A percentile compares a stretch with the other conserved stretches of the same genome.
These are phyloP conservation scores for Pseudocercospora fuligena DNA, from an alignment of 2,329 filamentous ascomycete genomes.

Conservation along the genomic window DNA sequence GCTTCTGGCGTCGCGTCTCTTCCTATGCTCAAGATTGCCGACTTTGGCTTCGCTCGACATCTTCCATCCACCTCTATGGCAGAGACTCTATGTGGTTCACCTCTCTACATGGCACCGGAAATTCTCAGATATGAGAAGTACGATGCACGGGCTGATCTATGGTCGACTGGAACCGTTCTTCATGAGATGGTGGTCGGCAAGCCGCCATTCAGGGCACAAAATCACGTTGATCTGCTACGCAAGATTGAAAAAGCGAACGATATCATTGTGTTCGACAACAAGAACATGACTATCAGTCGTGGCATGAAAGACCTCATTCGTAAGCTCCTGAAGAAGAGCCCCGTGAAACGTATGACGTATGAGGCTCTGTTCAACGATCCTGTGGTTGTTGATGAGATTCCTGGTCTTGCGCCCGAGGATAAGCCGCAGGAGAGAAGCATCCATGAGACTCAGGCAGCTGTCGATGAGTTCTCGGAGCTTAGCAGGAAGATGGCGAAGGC, in stretches of 20 bases:
- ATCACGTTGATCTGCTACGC: slow-evolving; percentile 90
- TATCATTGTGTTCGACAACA: slow-evolving; percentile 70
- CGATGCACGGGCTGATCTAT: slow-evolving; percentile 93
- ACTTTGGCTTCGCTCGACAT: slow-evolving; percentile 97
- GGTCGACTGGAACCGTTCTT: slow-evolving; percentile 94
- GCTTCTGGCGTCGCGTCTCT: slow-evolving; percentile 79
- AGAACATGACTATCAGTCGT: slow-evolving; percentile 61
- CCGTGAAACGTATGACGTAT: slow-evolving; percentile 83
- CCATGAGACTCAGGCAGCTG: slow-evolving; percentile 22
- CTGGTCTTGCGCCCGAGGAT: slow-evolving; percentile 40
- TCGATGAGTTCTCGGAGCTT: slow-evolving; percentile 38
- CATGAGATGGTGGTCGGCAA: slow-evolving; percentile 94
- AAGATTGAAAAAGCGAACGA: slow-evolving; percentile 92
- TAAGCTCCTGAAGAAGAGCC: slow-evolving; percentile 79
- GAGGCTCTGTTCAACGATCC: slow-evolving; percentile 79
- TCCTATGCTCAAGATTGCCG: slow-evolving; percentile 95
- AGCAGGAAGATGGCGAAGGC: slow-evolving; percentile 39
- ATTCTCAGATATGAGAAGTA: slow-evolving; percentile 97
- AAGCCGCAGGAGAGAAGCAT: slow-evolving; percentile 32
- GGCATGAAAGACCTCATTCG: slow-evolving; percentile 83
- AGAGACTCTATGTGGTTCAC: slow-evolving; percentile 94
- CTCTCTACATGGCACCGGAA: slow-evolving; percentile 97
- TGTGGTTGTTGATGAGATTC: slow-evolving; percentile 39
- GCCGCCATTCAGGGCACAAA: slow-evolving; percentile 88
- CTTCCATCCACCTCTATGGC: slow-evolving; percentile 88